phyloP scores from a whole-genome alignment of 164 flowering plant species.

The Tetrastigma voinierianum region DNA sequence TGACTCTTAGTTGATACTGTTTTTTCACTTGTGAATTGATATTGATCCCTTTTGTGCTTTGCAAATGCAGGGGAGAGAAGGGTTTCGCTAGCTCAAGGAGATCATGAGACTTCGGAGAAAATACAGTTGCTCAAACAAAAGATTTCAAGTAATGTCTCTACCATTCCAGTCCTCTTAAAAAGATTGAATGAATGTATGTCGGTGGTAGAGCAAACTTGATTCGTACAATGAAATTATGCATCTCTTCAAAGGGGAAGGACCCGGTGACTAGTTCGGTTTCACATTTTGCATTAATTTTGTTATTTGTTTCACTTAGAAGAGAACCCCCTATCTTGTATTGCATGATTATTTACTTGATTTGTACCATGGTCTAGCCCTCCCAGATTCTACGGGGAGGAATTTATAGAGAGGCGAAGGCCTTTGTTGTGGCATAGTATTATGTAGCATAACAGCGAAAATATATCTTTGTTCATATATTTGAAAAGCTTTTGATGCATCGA shows the following conservation, averaged over 20 bases:
- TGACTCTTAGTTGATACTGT: too few relatives aligned
- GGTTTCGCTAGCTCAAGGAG: slow-evolving; percentile 21
- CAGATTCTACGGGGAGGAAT: too few relatives aligned
- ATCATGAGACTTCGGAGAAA: slow-evolving; percentile 35
- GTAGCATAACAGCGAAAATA: too few relatives aligned
- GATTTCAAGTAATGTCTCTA: slow-evolving; percentile 47
- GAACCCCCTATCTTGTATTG: too few relatives aligned
- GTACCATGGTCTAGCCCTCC: too few relatives aligned
- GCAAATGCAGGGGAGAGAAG: slow-evolving; percentile 19
- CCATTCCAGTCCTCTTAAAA: slow-evolving; percentile 49
- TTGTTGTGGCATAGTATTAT: too few relatives aligned
- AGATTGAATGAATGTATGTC: slow-evolving; percentile 65
- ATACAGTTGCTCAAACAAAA: slow-evolving; percentile 42
- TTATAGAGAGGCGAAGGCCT: too few relatives aligned
- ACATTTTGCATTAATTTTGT: too few relatives aligned
- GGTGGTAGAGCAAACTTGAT: slow-evolving; percentile 50
- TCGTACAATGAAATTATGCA: slow-evolving; percentile 30
- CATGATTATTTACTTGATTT: too few relatives aligned
- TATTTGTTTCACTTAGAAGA: too few relatives aligned
- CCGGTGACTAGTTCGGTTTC: slow-evolving; percentile 22
- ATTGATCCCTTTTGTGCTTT: slow-evolving; percentile 2
- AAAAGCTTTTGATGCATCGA: too few relatives aligned
- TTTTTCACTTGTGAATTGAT: not conserved
- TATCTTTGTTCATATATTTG: too few relatives aligned
- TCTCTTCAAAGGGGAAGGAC: slow-evolving; percentile 58